Conservation (phyloP, 129 eudicot genomes). For the Dittrichia graveolens region DNA sequence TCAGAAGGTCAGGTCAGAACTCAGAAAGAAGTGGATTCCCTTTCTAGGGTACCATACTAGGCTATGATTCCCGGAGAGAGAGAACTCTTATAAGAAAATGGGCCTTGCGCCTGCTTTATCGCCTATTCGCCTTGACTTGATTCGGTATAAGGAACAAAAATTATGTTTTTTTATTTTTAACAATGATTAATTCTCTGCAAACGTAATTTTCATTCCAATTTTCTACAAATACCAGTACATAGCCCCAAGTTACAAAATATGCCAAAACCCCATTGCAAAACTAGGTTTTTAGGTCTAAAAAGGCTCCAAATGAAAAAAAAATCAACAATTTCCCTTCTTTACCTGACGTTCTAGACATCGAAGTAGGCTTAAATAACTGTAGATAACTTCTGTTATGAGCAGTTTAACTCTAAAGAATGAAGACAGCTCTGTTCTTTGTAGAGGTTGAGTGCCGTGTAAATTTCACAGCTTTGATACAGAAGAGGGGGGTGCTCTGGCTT, state of each 20-base stretch:
- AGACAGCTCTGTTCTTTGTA: background rate
- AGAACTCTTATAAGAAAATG: too few relatives aligned
- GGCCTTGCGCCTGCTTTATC: too few relatives aligned
- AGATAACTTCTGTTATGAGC: background rate
- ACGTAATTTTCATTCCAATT: background rate
- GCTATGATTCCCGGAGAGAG: too few relatives aligned
- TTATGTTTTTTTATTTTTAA: too few relatives aligned
- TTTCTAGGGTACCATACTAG: too few relatives aligned
- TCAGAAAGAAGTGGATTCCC: too few relatives aligned
- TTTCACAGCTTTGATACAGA: slow-evolving; percentile 62
- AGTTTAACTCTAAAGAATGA: background rate
- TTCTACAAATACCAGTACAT: background rate
- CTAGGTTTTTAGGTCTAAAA: background rate
- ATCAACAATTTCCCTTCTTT: background rate
- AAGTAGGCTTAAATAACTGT: background rate
- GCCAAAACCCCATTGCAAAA: background rate
- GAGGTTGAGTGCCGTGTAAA: background rate
- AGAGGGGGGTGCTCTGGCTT: slow-evolving; percentile 42
- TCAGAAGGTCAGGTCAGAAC: too few relatives aligned
- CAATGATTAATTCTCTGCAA: too few relatives aligned
- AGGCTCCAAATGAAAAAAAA: slow-evolving; percentile 1
- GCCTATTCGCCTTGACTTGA: too few relatives aligned
- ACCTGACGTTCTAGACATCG: slow-evolving; percentile 1
- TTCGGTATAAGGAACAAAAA: too few relatives aligned
- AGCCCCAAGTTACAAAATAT: background rate